Evolutionary conservation across 2,329 filamentous ascomycete species (phyloP).

Genomic region (Aspergillus carbonarius): DNA sequence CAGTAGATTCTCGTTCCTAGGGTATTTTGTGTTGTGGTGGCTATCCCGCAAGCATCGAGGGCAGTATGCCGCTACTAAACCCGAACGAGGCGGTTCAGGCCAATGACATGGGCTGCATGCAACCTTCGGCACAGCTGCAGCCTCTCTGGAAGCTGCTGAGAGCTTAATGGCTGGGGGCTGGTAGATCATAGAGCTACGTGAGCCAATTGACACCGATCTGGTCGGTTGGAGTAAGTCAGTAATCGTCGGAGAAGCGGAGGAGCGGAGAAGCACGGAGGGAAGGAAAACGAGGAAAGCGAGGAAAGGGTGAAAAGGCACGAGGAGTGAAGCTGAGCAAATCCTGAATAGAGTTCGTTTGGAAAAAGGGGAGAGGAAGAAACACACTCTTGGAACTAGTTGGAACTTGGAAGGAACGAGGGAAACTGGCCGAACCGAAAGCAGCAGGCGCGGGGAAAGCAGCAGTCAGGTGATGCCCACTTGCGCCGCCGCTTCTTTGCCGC

Average conservation of each 20-base stretch:
- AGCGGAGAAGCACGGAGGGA: background rate
- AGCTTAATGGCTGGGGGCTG: background rate
- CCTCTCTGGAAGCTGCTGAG: background rate
- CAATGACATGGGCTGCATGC: background rate
- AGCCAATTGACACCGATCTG: conserved; percentile 3
- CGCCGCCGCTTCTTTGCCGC: background rate
- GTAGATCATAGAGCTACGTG: conserved; percentile 3
- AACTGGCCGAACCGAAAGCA: background rate
- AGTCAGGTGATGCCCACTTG: conserved; percentile 19
- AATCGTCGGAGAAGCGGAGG: too few relatives aligned
- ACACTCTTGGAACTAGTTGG: background rate
- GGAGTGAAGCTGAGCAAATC: too few relatives aligned
- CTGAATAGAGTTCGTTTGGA: background rate
- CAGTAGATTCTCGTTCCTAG: background rate
- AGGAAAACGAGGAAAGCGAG: background rate
- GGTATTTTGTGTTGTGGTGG: background rate
- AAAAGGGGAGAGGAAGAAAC: background rate
- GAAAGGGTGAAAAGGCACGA: background rate
- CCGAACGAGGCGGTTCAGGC: background rate
- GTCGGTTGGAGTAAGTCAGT: background rate
- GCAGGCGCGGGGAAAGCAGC: conserved; percentile 22
- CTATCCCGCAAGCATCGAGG: background rate
- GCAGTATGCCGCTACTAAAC: background rate
- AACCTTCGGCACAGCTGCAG: background rate
- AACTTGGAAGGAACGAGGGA: background rate